Evolutionary conservation across 768 basidiomycete species (phyloP), one percentile per base, ranked within the genome.

Genomic region (Russula olivacea): DNA sequence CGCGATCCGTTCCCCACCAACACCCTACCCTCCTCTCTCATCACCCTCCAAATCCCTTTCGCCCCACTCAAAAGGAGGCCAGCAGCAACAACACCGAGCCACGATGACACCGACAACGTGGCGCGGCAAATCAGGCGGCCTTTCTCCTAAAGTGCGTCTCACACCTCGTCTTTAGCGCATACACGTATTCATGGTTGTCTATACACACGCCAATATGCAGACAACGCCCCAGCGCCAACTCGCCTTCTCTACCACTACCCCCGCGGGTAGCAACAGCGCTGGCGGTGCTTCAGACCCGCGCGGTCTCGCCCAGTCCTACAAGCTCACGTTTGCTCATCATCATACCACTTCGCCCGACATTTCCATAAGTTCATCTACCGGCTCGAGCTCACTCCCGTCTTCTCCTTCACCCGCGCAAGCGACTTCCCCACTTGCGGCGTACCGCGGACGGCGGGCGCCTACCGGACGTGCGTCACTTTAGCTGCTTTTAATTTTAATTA

Each of bases 181-280:
- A 17, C 50, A 11, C 30, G 23, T 14, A 48, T 40, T 40, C 38
- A 25, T 2, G 48, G 23, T 28, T 15, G 25, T 28, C 48, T 17
- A 14, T 21, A 10, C 25, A 23, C 48, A 23, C 48, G 47, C n/a
- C 10, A 3, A 51, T 40, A 49, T 14, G 6, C 23, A 68, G 67
- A 63, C 51, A 21, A 68, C 67, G 4, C 67, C 65, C 6, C 67
- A 68, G 52, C 61, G 67, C 51, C 67, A 68, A 43, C 65, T 59
- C 19, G 61, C 67, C 21, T 68, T 68, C 61, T 66, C 67, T 14
- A 53, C 55, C 59, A 63, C 67, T 14, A 53, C 55, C 1, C 59
- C 64, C 25, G 47, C 56, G 0, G 50, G 50, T 4, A 25, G 47
- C n/a, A 17, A 28, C 4, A 21, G 52, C 10, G 38, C 30, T 9